Conservation (phyloP, 2,329 filamentous ascomycete species). For the Monilinia aucupariae region DNA sequence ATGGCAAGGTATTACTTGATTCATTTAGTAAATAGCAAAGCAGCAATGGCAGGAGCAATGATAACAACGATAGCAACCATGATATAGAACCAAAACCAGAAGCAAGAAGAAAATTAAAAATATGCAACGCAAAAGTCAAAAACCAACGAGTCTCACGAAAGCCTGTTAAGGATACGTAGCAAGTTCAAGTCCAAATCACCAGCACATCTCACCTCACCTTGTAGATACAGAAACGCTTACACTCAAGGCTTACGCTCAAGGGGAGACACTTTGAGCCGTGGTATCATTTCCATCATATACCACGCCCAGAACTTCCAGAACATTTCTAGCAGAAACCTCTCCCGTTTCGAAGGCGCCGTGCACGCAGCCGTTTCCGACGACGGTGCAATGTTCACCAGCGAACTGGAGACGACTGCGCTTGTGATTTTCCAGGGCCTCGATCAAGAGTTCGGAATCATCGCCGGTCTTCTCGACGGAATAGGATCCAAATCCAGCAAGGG, state of each 20-base stretch:
- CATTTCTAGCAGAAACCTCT: slow-evolving; percentile 39
- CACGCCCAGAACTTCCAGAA: slow-evolving; percentile 37
- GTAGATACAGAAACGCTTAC: not conserved
- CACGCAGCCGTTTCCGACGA: slow-evolving; percentile 41
- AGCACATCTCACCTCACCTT: slow-evolving; percentile 10
- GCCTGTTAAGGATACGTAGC: slow-evolving; percentile 12
- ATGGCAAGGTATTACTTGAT: not conserved
- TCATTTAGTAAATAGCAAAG: not conserved
- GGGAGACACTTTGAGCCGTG: slow-evolving; percentile 23
- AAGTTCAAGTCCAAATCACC: slow-evolving; percentile 16
- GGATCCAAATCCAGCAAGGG: slow-evolving; percentile 40
- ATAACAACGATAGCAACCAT: not conserved
- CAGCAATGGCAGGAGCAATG: not conserved
- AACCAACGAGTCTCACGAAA: slow-evolving; percentile 17
- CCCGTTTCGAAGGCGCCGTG: slow-evolving; percentile 42
- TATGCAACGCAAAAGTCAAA: not conserved
- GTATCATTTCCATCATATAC: slow-evolving; percentile 35
- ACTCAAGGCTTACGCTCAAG: slow-evolving; percentile 17
- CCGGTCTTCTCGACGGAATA: slow-evolving; percentile 43
- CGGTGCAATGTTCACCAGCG: slow-evolving; percentile 39
- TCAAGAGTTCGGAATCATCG: slow-evolving; percentile 38
- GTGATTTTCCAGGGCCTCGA: slow-evolving; percentile 37
- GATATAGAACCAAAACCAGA: not conserved
- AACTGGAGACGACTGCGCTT: slow-evolving; percentile 38
- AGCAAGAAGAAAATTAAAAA: not conserved